Base-by-base conservation (phyloP, 345 rosid genomes). In the Passiflora organensis region DNA sequence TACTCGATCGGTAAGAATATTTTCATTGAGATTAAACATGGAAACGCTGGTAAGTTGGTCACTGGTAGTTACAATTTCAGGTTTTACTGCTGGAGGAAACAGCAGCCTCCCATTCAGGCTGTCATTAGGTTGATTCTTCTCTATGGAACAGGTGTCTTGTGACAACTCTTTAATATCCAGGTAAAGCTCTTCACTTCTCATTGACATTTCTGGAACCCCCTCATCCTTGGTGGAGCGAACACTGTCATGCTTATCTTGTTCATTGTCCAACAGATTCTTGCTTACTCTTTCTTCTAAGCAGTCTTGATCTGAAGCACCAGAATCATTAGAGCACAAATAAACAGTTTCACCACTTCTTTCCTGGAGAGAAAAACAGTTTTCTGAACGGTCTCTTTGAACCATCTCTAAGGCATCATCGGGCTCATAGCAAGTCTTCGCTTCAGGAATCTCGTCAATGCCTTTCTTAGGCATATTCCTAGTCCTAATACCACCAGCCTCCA, bases 1-100 rank as follows among this genome's bases (percentile, higher is more conserved):
- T 20, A 23, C 50, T 43, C 50, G 62, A 32, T 42, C 22, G 10
- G n/a, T 51, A 10, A 56, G 43, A 25, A 50, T 25, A 49, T 51
- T 42, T 24, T 34, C 69, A 50, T 57, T 64, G 11, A 64, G 69
- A 56, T 64, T 56, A 51, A 64, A 6, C 25, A 22, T 21, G 32
- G 51, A 42, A 36, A 38, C 19, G 25, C 17, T 19, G 43, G 14
- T 28, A 20, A 43, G 37, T 20, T 50, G 24, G 12, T 56, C 22
- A 55, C 9, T 50, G 32, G 19, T 16, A 20, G 23, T 50, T n/a
- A 41, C 2, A 54, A 39, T 55, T 28, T 56, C 51, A 25, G 56
- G 21, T 32, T 56, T 56, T 21, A 19, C 34, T 38, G 20, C 41
- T 39, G 42, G 6, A 34, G 20, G 32, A 41, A 55, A 25, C 19